Percentiles rank a stretch among this genome's conserved stretches.
Evolutionary conservation across 2,329 filamentous ascomycete genomes (phyloP).

Genomic region (Botrytis fragariae): DNA sequence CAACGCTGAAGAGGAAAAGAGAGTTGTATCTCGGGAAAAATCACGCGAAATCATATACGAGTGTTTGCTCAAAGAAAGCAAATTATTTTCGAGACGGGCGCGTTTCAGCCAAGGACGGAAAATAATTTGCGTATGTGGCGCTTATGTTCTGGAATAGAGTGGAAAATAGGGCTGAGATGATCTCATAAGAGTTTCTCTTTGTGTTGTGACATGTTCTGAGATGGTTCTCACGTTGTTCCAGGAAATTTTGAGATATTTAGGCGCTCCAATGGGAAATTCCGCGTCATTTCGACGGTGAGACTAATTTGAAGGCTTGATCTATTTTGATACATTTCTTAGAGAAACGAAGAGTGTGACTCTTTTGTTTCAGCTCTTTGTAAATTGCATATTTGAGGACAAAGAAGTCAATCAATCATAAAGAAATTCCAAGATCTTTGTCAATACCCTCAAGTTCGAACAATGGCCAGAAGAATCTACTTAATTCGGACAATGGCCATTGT

Average conservation of each 20-base stretch:
- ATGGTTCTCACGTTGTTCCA: not conserved
- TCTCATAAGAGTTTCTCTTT: not conserved
- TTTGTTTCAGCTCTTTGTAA: not conserved
- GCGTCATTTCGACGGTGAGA: not conserved
- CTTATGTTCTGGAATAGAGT: not conserved
- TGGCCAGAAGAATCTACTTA: not conserved
- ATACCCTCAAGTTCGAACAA: not conserved
- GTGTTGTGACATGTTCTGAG: not conserved
- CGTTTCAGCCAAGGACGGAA: not conserved
- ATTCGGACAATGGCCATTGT: slow-evolving; percentile 11
- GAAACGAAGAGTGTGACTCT: not conserved
- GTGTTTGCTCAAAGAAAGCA: not conserved
- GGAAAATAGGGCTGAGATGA: not conserved
- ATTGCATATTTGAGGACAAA: not conserved
- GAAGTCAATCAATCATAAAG: not conserved
- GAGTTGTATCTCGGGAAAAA: not conserved
- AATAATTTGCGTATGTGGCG: not conserved
- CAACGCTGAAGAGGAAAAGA: not conserved
- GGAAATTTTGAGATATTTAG: too few relatives aligned
- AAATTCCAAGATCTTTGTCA: not conserved
- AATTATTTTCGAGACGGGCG: not conserved
- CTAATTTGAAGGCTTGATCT: not conserved
- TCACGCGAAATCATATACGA: not conserved
- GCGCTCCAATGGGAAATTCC: not conserved
- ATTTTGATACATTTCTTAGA: not conserved